These are phyloP conservation scores for Lactarius sanguifluus DNA, from an alignment of 768 basidiomycete genomes.

Conservation along the genomic window DNA sequence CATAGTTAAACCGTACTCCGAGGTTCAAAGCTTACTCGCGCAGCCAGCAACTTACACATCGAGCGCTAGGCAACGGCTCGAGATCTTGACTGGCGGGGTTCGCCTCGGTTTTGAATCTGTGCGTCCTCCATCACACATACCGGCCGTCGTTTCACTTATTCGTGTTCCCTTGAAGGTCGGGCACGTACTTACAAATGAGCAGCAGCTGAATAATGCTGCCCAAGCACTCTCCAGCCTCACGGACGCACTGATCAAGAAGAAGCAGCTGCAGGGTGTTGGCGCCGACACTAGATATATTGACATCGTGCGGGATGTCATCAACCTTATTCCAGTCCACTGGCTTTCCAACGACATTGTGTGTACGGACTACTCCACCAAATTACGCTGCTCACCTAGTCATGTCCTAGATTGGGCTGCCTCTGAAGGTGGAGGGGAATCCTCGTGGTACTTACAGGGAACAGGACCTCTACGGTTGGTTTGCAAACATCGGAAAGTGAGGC, in stretches of 20 bases:
- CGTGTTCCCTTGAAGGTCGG: conserved; percentile 14
- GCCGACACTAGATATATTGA: conserved; percentile 45
- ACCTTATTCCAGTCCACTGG: conserved; percentile 62
- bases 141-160: background rate
- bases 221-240: conserved; percentile 12
- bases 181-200: conserved; percentile 4
- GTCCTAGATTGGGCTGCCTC: conserved; percentile 24
- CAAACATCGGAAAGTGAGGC: conserved; percentile 23
- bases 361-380: background rate
- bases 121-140: background rate
- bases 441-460: conserved; percentile 19
- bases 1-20: conserved; percentile 10
- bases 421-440: conserved; percentile 21
- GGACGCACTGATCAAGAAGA: conserved; percentile 27
- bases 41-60: conserved; percentile 11
- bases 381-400: background rate
- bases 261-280: conserved; percentile 38
- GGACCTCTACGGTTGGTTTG: conserved; percentile 13
- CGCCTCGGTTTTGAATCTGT: conserved; percentile 13
- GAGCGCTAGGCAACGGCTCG: conserved; percentile 10
- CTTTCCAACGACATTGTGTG: conserved; percentile 57
- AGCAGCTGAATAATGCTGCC: conserved; percentile 8
- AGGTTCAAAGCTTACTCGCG: background rate
- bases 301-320: conserved; percentile 66
- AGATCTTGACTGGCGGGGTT: conserved; percentile 16